Evolutionary conservation across 345 rosid genomes (phyloP), one percentile per base, ranked within the genome.

Genomic region (Populus simonii): DNA sequence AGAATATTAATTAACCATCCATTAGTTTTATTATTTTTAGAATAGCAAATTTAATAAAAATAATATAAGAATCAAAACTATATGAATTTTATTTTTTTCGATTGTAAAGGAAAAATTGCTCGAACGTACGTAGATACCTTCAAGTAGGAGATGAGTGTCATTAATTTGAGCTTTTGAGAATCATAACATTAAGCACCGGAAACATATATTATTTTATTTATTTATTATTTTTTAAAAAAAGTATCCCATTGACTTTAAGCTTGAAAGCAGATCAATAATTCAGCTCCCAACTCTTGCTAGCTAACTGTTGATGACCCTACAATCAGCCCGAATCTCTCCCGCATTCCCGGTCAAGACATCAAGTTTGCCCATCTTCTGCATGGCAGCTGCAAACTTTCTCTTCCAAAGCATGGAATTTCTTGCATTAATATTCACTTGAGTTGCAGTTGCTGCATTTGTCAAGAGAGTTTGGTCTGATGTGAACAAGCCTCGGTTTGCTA

Each of bases 331-430:
- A 41, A 80, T 76, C 69, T 80, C 79, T 38, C 83, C 83, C 0
- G 79, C 65, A 49, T 31, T 36, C 35, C 72, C 83, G 0, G 75
- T 80, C 66, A 69, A 74, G 9, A 70, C 73, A 62, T 68, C 76
- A 33, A 80, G 7, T 33, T 76, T 45, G 35, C 79, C 76, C 83
- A 76, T 80, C 76, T 80, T 80, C 25, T 75, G 72, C 79, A 80
- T 80, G 23, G 79, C 83, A 15, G 71, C 83, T 18, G 73, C 75
- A 67, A 80, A 76, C 53, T 80, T 80, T 9, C 25, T 71, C 53
- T 6, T 71, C 79, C 79, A 80, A 67, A 63, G 51, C 11, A 71
- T 8, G 22, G 68, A 36, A 57, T 71, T 66, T 15, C 43, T 31
- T 29, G 76, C 73, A 53, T 80, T 80, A 38, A n/a, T 74, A 20